Conservation (phyloP, 768 basidiomycete species). For the Termitomyces sp. region DNA sequence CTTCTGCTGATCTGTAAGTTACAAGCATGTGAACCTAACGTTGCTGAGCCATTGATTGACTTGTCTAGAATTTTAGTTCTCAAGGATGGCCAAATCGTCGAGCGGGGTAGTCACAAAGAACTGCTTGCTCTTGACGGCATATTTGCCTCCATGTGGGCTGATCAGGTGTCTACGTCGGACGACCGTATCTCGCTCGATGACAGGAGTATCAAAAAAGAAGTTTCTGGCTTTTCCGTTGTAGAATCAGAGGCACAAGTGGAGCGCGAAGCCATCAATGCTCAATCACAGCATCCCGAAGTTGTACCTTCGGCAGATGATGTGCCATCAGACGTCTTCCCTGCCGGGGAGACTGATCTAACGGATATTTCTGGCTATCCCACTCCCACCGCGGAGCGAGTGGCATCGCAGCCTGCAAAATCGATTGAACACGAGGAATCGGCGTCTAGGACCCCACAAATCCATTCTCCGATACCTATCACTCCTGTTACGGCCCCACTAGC, state of each 20-base stretch:
- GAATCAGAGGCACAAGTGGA: constrained; percentile 16
- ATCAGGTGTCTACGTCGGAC: constrained; percentile 68
- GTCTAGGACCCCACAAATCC: constrained; percentile 8
- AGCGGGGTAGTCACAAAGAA: constrained; percentile 77
- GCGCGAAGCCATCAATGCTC: not conserved
- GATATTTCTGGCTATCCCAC: constrained; percentile 15
- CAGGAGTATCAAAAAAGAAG: constrained; percentile 29
- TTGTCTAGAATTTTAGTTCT: constrained; percentile 78
- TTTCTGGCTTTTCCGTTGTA: constrained; percentile 42
- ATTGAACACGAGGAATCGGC: constrained; percentile 11
- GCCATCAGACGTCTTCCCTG: constrained; percentile 5
- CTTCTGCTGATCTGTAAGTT: constrained; percentile 56
- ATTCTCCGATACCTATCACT: constrained; percentile 7
- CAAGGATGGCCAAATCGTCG: constrained; percentile 84
- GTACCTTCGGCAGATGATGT: constrained; percentile 3
- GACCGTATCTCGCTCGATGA: constrained; percentile 29
- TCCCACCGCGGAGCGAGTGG: constrained; percentile 21
- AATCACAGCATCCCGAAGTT: constrained; percentile 4
- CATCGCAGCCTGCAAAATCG: constrained; percentile 5
- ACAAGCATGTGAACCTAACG: not conserved
- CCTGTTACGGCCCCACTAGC: constrained; percentile 18
- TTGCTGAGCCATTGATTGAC: not conserved
- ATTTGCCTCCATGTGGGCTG: constrained; percentile 87
- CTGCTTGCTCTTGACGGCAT: constrained; percentile 64
- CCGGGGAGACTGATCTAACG: not conserved